phyloP scores from a whole-genome alignment of 441 rosid species.

The Eruca vesicaria region DNA sequence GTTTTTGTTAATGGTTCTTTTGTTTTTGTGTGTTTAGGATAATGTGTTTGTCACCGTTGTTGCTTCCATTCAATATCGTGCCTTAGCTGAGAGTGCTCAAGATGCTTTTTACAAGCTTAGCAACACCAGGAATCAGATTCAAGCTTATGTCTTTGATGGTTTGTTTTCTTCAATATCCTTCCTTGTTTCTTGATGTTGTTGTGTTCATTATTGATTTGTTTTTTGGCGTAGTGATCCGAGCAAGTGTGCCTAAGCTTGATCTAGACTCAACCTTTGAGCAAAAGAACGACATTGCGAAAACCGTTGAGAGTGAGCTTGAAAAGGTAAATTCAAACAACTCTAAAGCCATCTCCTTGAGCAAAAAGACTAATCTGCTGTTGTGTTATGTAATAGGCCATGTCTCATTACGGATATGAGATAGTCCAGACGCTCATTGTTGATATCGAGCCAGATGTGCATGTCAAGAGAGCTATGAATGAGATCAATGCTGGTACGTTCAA shows the following conservation, averaged over 20 bases:
- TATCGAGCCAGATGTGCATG: conserved; percentile 53
- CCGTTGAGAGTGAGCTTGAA: conserved; percentile 55
- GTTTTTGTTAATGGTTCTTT: background rate
- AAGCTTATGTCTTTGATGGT: conserved; percentile 62
- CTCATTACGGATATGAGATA: conserved; percentile 56
- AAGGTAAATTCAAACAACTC: conserved; percentile 34
- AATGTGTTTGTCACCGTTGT: conserved; percentile 57
- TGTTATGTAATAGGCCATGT: conserved; percentile 45
- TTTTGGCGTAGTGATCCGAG: conserved; percentile 46
- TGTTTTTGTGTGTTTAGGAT: conserved; percentile 36
- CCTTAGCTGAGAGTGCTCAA: conserved; percentile 40
- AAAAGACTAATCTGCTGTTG: background rate
- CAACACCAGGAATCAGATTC: conserved; percentile 49
- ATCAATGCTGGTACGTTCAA: conserved; percentile 47
- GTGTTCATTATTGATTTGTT: background rate
- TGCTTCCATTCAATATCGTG: conserved; percentile 53
- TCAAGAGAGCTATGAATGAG: conserved; percentile 62
- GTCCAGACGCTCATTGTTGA: conserved; percentile 61
- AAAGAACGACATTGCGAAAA: conserved; percentile 51
- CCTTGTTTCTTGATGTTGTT: background rate
- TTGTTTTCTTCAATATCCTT: background rate
- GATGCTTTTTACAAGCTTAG: conserved; percentile 57
- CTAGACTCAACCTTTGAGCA: conserved; percentile 56
- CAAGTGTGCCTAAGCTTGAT: conserved; percentile 50
- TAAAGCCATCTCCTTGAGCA: background rate